Base-by-base conservation (phyloP, 345 rosid species). In the Cochlearia excelsa region DNA sequence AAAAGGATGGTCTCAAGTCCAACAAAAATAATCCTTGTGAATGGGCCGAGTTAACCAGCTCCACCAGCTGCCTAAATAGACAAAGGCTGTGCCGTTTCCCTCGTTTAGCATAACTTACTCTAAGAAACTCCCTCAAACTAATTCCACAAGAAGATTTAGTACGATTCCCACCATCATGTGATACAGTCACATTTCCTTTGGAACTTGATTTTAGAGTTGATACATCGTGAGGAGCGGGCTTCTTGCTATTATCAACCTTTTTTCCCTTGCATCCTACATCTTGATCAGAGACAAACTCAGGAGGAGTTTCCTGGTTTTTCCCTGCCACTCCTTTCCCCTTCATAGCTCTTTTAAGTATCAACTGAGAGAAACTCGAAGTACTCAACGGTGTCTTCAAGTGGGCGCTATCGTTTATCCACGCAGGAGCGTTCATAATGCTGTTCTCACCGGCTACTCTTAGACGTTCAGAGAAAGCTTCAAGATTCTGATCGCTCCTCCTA, bases 1-100 rank as follows among this genome's bases (percentile, higher is more conserved):
- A 78, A 69, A 67, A 58, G 30, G 89, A 84, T 29, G 86, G 86
- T 42, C 78, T 53, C 54, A 87, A 54, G 61, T 81, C 87, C 55
- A 68, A 71, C 77, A 87, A 79, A 44, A 66, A 72, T 40, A 73
- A 62, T 7, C 87, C 86, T 75, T 83, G 86, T 4, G 83, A 78
- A 48, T 84, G 95, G 11, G 84, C 82, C 7, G 65, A 75, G 69
- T 81, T 82, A 69, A 85, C 85, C 44, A 87, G 64, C 79, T 84
- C 83, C 62, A 83, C 82, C 56, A 83, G 79, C 75, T 79, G 85
- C 79, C 72, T 81, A 66, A 87, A 83, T 45, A 87, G 35, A 53
- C 30, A 65, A 68, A 84, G 56, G 54, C 79, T 61, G 45, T 77
- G 76, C 33, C 46, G 55, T 60, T 75, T 84, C 59, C 81, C 75